phyloP scores from a whole-genome alignment of 495 filamentous ascomycete species.

The Xylaria flabelliformis region DNA sequence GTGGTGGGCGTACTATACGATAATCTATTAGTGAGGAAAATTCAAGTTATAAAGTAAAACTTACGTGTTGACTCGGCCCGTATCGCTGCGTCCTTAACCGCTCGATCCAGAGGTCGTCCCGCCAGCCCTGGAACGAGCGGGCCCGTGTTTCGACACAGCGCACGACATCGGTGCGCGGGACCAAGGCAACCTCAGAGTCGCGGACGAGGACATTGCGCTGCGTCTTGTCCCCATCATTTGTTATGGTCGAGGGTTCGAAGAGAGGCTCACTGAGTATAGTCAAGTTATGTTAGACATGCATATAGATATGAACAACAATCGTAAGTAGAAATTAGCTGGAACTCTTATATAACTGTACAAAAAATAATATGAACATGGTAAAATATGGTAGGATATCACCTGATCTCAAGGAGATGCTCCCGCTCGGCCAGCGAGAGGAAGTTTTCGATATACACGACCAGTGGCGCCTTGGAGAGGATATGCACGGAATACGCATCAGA shows the following conservation, averaged over 20 bases:
- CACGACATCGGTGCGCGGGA: constrained; percentile 49
- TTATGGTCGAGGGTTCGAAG: constrained; percentile 52
- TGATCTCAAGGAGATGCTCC: constrained; percentile 51
- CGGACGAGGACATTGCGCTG: constrained; percentile 45
- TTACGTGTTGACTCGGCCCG: constrained; percentile 42
- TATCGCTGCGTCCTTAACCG: constrained; percentile 53
- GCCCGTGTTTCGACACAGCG: constrained; percentile 53
- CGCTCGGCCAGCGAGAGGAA: constrained; percentile 47
- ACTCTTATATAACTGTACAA: neutral
- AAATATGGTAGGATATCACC: constrained; percentile 34
- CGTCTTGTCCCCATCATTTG: constrained; percentile 44
- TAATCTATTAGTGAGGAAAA: neutral
- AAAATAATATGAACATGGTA: neutral
- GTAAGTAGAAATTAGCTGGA: neutral
- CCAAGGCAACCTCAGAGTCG: constrained; percentile 56
- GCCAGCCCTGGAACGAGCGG: constrained; percentile 54
- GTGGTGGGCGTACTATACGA: constrained; percentile 45
- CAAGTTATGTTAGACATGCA: neutral
- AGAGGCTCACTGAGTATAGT: constrained; percentile 44
- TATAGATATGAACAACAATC: neutral
- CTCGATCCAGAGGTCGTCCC: constrained; percentile 52
- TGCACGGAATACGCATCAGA: constrained; percentile 47
- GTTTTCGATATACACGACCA: constrained; percentile 55
- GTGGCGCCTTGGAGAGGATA: constrained; percentile 49
- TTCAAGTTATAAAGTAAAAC: neutral